Conservation (phyloP, 179 eudicot genomes). For the Carnegiea gigantea region DNA sequence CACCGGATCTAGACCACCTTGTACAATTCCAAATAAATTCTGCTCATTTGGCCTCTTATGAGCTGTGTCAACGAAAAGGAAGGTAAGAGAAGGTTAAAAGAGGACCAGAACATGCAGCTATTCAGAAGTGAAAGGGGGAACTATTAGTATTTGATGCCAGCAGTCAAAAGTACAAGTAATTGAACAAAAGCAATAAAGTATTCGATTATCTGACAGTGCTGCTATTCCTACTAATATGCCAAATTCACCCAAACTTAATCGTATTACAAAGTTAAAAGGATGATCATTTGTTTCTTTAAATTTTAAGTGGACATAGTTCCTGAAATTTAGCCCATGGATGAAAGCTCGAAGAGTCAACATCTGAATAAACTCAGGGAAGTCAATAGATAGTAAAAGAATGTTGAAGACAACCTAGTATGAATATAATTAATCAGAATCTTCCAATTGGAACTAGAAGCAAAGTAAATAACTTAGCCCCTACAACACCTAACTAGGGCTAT, state of each 20-base stretch:
- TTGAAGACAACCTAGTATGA: neutral
- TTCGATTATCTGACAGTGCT: neutral
- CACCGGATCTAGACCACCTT: constrained; percentile 88
- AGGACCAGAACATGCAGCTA: neutral
- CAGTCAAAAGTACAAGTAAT: neutral
- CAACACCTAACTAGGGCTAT: neutral
- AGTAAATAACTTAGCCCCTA: neutral
- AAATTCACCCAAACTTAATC: neutral
- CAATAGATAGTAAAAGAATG: neutral
- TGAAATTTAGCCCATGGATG: neutral
- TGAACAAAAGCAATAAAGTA: neutral
- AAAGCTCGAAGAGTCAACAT: neutral
- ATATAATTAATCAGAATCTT: neutral
- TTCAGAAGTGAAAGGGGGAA: too few relatives aligned
- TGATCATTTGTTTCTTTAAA: too few relatives aligned
- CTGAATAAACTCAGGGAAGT: neutral
- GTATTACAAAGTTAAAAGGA: neutral
- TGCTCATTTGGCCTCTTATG: constrained; percentile 84
- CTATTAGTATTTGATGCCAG: neutral
- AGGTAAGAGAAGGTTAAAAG: constrained; percentile 5
- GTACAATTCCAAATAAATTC: constrained; percentile 89
- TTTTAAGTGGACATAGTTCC: neutral
- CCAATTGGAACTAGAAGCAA: neutral
- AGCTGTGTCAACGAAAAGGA: constrained; percentile 40
- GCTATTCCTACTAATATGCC: neutral